Evolutionary conservation across 2,329 filamentous ascomycete species (phyloP), one percentile per base, ranked within the genome.

Genomic region (Coniochaeta prunicola): DNA sequence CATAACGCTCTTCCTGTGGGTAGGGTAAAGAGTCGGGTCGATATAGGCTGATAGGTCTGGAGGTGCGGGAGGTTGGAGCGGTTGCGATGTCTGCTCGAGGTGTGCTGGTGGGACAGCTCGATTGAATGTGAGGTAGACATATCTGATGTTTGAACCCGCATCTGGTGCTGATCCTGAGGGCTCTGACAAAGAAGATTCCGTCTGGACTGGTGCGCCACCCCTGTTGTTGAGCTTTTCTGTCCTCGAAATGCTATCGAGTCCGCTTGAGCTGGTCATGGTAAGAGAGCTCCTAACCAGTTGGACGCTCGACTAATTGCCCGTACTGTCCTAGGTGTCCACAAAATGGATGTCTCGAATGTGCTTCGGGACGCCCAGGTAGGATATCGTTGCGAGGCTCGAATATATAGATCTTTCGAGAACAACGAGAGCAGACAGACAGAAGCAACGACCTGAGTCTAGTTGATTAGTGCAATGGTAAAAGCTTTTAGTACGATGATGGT

Each of bases 21-120:
- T 68, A 0, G 89, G 83, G 91, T 92, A 96, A 10, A 80, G 77
- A 63, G 91, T 86, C 0, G 92, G 92, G 10, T 89, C 87, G 1
- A 71, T 76, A 66, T 85, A 96, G 59, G 80, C 77, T 34, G 76
- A 78, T 28, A 96, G 81, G 69, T 91, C 78, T 4, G 90, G 90
- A 65, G 56, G 72, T 26, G 76, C 75, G 54, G 74, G 61, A 33
- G 19, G 56, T 28, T 21, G 24, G 17, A 9, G 33, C n/a, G 33
- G 2, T 31, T 64, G 61, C 36, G 60, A 48, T 24, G 31, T 61
- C 53, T 21, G 28, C 53, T 55, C 53, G n/a, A 55, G 30, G 60
- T 66, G 60, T 60, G 68, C 21, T 58, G 65, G 56, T 3, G 77
- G 77, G 3, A 78, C 62, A 2, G 61, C 55, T 21, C 72, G 76